Base-by-base conservation (phyloP, 352 stramenopile genomes). In the Blastocystis sp. region DNA sequence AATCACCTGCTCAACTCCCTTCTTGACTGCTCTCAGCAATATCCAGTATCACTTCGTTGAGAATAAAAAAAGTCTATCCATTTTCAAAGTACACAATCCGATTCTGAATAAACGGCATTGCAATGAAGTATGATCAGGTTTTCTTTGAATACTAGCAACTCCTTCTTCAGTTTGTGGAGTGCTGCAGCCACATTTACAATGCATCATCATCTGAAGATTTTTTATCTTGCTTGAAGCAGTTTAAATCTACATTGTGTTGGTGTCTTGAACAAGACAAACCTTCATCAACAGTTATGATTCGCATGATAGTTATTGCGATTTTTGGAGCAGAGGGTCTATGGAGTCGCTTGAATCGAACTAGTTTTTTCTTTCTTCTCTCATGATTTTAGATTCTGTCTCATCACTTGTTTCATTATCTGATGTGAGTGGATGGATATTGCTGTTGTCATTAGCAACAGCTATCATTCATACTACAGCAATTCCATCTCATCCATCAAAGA, bases 241-340 rank as follows among this genome's bases (percentile, higher is more conserved):
- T 78, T 45, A 18, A 18, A 18, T 39, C 43, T 9, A 78, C 34
- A 8, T 18, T 53, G 2, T 39, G 18, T 53, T 78, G 66, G 66
- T 78, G 66, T 78, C n/a, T 78, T 9, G 66, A 56, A 45, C 43
- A 78, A 24, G 66, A 78, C 3, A 56, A 55, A 45, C 66, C 66
- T 9, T 78, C 66, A 0, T 34, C 50, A 13, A 53, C 50, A 34
- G 34, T 78, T 7, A 8, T 78, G 8, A 55, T 55, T 55, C 66
- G 66, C 43, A 78, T 78, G 66, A 20, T 78, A 45, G n/a, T 55
- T 5, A 78, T 78, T 78, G 66, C 34, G 4, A 47, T 78, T 0
- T 39, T 78, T 24, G 39, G 66, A 20, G 66, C 66, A 24, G 30
- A 39, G 0, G 66, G 56, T 53, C 34, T 45, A 8, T 78, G 66